These are phyloP conservation scores for Citrus mangshanensis DNA, from an alignment of 345 rosid genomes.

Conservation along the genomic window DNA sequence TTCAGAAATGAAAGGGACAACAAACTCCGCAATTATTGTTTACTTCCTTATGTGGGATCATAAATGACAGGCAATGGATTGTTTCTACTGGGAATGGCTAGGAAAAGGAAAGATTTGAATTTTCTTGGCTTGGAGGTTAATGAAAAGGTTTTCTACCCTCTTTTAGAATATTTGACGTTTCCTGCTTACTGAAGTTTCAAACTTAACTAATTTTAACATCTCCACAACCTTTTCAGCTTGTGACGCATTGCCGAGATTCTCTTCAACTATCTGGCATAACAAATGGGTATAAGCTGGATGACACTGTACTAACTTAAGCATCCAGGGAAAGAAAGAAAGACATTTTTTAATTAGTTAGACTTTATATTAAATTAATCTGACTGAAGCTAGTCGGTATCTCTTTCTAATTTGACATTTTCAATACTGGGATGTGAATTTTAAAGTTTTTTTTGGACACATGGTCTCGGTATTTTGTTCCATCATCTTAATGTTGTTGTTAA, in stretches of 20 bases:
- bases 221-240: conserved; percentile 41
- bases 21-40: background rate
- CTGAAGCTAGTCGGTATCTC: background rate
- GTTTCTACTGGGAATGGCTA: conserved; percentile 62
- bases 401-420: background rate
- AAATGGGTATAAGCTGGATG: conserved; percentile 45
- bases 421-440: background rate
- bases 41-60: conserved; percentile 1
- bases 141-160: conserved; percentile 42
- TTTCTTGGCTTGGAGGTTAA: conserved; percentile 71
- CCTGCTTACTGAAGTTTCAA: conserved; percentile 8
- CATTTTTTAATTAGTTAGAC: background rate
- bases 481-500: conserved; percentile 7
- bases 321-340: background rate
- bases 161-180: background rate
- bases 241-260: conserved; percentile 37
- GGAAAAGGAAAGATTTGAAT: conserved; percentile 46
- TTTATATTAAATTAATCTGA: background rate
- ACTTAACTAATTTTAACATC: conserved; percentile 2
- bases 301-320: background rate
- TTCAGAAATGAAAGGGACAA: background rate
- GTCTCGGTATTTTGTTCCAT: background rate
- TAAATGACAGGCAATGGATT: conserved; percentile 53
- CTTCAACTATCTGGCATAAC: conserved; percentile 38
- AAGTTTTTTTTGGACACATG: background rate